A percentile compares a stretch with the other conserved stretches of the same genome.
Conservation (phyloP, 2,329 filamentous ascomycete species). For the Fusarium domesticum region DNA sequence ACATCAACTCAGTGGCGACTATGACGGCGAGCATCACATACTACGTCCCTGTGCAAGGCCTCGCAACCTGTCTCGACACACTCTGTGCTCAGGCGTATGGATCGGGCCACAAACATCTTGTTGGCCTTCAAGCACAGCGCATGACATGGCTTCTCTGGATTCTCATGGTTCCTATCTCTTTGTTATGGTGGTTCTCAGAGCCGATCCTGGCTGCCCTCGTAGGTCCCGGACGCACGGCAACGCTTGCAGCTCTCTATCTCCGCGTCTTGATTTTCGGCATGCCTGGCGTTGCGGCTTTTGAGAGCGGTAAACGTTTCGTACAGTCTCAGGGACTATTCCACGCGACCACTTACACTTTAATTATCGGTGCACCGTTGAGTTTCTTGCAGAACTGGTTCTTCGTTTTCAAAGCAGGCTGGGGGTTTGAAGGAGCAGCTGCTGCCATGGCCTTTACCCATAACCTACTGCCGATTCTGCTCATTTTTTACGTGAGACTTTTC, state of each 20-base stretch:
- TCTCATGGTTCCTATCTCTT: constrained; percentile 66
- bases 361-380: constrained; percentile 72
- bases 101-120: constrained; percentile 78
- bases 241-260: constrained; percentile 68
- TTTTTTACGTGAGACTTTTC: constrained; percentile 69
- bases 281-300: constrained; percentile 71
- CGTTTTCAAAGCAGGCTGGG: constrained; percentile 64
- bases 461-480: constrained; percentile 67
- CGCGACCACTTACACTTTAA: constrained; percentile 69
- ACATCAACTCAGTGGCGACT: constrained; percentile 38
- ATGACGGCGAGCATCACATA: constrained; percentile 79
- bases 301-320: constrained; percentile 72
- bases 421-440: constrained; percentile 74
- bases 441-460: constrained; percentile 74
- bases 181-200: constrained; percentile 66
- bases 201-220: constrained; percentile 50
- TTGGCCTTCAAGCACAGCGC: constrained; percentile 75
- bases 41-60: constrained; percentile 70
- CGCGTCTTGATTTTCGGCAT: constrained; percentile 66
- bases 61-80: constrained; percentile 84
- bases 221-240: constrained; percentile 52
- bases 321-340: constrained; percentile 77
- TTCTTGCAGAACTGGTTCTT: constrained; percentile 71
- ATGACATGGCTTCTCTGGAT: constrained; percentile 73
- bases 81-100: constrained; percentile 90